A percentile compares a stretch with the other conserved stretches of the same genome.
phyloP scores from a whole-genome alignment of 202 grass and related monocot genomes.

The Eragrostis tef region DNA sequence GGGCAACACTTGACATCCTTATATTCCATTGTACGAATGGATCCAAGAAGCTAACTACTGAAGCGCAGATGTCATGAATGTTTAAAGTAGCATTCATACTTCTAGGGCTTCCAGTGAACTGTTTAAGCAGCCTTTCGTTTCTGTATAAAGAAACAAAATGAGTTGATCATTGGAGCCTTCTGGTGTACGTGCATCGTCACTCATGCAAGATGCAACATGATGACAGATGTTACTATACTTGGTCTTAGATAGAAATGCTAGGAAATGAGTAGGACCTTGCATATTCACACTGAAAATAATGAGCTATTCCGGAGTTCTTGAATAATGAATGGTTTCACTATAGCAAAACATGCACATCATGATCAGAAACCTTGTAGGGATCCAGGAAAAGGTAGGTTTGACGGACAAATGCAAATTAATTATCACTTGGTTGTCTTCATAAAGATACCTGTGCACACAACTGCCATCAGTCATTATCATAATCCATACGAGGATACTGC shows the following conservation, averaged over 20 bases:
- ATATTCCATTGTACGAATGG: neutral
- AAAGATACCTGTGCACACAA: slow-evolving; percentile 27
- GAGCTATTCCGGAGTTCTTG: neutral
- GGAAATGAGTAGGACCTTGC: neutral
- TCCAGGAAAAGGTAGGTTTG: neutral
- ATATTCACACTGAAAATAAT: slow-evolving; percentile 10
- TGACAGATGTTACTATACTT: neutral
- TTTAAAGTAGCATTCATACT: neutral
- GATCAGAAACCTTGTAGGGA: neutral
- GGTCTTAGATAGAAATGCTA: slow-evolving; percentile 15
- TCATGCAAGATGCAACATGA: neutral
- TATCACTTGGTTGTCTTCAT: slow-evolving; percentile 1
- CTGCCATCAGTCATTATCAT: slow-evolving; percentile 2
- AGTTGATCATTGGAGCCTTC: no score
- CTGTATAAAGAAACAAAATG: neutral
- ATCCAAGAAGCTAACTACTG: slow-evolving; percentile 11
- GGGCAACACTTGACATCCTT: neutral
- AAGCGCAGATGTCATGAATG: neutral
- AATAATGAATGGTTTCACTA: neutral
- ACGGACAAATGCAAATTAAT: neutral
- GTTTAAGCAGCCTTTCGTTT: slow-evolving; percentile 7
- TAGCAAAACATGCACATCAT: slow-evolving; percentile 15
- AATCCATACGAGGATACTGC: neutral
- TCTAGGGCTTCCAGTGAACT: neutral
- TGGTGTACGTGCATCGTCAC: no score